phyloP scores from a whole-genome alignment of 2,329 filamentous ascomycete species.

The Cercospora zeina region DNA sequence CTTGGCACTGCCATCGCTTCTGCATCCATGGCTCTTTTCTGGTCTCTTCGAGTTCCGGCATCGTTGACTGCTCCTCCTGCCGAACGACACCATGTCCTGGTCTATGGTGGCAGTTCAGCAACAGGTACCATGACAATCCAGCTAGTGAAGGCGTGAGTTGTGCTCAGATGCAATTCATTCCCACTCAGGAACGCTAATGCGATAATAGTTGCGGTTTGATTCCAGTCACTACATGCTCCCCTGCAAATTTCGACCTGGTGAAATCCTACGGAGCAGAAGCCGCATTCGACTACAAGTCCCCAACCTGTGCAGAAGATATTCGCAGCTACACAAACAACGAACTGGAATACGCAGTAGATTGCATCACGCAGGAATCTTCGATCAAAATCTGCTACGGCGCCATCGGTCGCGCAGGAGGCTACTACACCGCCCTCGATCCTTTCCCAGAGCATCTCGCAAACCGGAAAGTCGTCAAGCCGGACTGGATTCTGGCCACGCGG shows the following conservation, averaged over 20 bases:
- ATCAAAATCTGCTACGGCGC: slow-evolving; percentile 45
- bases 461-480: neutral
- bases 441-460: slow-evolving; percentile 20
- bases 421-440: slow-evolving; percentile 44
- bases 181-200: neutral
- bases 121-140: slow-evolving; percentile 51
- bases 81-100: slow-evolving; percentile 41
- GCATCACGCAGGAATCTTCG: slow-evolving; percentile 42
- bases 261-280: slow-evolving; percentile 47
- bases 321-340: slow-evolving; percentile 43
- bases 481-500: neutral
- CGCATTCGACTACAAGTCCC: slow-evolving; percentile 49
- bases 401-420: slow-evolving; percentile 44
- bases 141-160: slow-evolving; percentile 39
- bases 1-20: neutral
- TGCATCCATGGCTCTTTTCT: neutral
- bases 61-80: neutral
- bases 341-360: slow-evolving; percentile 49
- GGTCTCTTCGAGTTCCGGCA: neutral
- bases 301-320: slow-evolving; percentile 41
- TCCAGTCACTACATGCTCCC: slow-evolving; percentile 51
- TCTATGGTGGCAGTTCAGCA: slow-evolving; percentile 50
- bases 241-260: slow-evolving; percentile 48
- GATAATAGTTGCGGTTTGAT: slow-evolving; percentile 39
- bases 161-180: neutral